Conservation (phyloP, 2,329 filamentous ascomycete genomes). For the Intubia oerlemansii region DNA sequence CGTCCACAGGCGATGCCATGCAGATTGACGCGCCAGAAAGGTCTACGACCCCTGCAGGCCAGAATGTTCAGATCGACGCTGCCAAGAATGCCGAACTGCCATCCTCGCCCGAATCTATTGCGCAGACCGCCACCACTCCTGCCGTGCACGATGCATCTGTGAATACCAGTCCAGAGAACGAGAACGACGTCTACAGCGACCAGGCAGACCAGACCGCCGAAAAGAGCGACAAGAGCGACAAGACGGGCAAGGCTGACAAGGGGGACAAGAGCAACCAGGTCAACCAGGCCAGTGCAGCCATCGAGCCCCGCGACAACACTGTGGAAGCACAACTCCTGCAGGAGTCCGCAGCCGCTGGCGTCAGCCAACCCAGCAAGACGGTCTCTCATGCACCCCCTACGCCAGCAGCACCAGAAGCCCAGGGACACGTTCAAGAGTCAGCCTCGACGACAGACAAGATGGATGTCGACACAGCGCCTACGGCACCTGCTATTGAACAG, state of each 20-base stretch:
- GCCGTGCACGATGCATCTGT: constrained; percentile 45
- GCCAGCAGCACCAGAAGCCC: too few relatives aligned
- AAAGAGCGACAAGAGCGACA: too few relatives aligned
- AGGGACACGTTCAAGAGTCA: too few relatives aligned
- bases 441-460: too few relatives aligned
- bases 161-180: constrained; percentile 54
- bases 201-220: constrained; percentile 16
- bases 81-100: constrained; percentile 17
- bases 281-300: background rate
- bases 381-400: background rate
- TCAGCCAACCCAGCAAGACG: background rate
- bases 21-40: too few relatives aligned
- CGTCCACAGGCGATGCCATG: too few relatives aligned
- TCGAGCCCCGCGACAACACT: constrained; percentile 3
- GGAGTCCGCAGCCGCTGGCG: constrained; percentile 16
- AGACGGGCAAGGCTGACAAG: too few relatives aligned
- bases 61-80: too few relatives aligned
- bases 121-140: constrained; percentile 54
- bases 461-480: too few relatives aligned
- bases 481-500: too few relatives aligned
- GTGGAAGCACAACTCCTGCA: constrained; percentile 24
- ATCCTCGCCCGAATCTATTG: constrained; percentile 43
- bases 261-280: too few relatives aligned
- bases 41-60: too few relatives aligned
- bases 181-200: constrained; percentile 34